phyloP scores from a whole-genome alignment of 345 rosid genomes.

The Murraya koenigii region DNA sequence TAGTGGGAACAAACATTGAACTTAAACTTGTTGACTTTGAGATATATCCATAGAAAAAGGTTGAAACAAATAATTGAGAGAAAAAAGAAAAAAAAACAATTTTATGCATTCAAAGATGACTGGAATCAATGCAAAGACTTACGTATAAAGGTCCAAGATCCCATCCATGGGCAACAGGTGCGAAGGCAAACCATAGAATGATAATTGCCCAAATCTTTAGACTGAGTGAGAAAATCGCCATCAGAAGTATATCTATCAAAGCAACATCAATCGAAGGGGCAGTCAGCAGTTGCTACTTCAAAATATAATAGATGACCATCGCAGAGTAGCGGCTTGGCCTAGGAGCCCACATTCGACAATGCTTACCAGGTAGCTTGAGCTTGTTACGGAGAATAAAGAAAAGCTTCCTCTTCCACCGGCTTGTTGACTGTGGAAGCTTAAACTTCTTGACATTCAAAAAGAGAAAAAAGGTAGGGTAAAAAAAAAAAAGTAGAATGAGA shows the following conservation, averaged over 20 bases:
- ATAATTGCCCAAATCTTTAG: conserved; percentile 60
- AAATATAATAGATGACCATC: conserved; percentile 2
- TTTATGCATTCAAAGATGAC: not conserved
- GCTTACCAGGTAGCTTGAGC: conserved; percentile 75
- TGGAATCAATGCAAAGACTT: conserved; percentile 37
- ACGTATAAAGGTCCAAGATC: conserved; percentile 82
- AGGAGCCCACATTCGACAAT: not conserved
- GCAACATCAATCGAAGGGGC: conserved; percentile 17
- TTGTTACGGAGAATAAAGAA: conserved; percentile 56
- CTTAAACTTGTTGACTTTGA: not conserved
- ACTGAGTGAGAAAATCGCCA: conserved; percentile 69
- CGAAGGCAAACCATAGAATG: conserved; percentile 71
- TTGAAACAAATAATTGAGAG: not conserved
- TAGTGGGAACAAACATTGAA: not conserved
- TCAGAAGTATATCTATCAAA: conserved; percentile 66
- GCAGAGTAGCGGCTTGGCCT: no score
- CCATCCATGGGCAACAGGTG: conserved; percentile 81
- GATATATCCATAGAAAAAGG: not conserved
- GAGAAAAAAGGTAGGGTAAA: not conserved
- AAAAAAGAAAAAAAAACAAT: not conserved
- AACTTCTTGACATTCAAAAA: conserved; percentile 51
- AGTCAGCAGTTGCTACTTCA: conserved; percentile 19
- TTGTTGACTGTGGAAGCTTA: conserved; percentile 68
- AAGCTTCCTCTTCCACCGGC: conserved; percentile 69
- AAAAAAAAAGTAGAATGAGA: not conserved